phyloP scores from a whole-genome alignment of 805 yeast species.

The Wickerhamiella nectarea region DNA sequence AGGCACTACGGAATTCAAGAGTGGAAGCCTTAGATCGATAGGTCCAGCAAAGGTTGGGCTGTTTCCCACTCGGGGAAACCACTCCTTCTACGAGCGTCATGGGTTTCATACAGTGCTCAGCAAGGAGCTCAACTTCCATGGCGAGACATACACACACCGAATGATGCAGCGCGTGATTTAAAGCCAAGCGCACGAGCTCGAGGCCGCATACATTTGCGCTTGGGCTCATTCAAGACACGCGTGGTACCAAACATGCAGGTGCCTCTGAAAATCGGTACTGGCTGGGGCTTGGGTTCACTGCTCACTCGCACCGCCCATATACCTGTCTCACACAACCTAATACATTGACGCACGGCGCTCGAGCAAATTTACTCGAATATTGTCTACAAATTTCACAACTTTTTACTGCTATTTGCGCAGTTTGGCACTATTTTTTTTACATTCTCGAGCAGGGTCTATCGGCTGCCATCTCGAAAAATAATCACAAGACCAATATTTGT shows the following conservation, averaged over 20 bases:
- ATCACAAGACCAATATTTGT: background rate
- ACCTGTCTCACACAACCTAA: background rate
- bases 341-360: too few species aligned
- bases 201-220: too few species aligned
- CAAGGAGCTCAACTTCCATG: background rate
- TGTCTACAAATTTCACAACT: too few species aligned
- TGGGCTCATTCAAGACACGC: too few species aligned
- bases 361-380: too few species aligned
- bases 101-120: slow-evolving; percentile 1
- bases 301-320: background rate
- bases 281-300: background rate
- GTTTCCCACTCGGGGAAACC: slow-evolving; percentile 1
- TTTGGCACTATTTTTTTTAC: too few species aligned
- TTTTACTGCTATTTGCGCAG: too few species aligned
- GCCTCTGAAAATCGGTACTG: too few species aligned
- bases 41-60: slow-evolving; percentile 4
- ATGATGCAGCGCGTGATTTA: slow-evolving; percentile 2
- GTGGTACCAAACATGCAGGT: too few species aligned
- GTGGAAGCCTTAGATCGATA: background rate
- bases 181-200: too few species aligned
- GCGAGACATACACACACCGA: background rate
- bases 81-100: background rate
- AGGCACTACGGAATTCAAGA: background rate
- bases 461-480: background rate
- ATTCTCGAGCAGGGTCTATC: background rate